phyloP scores from a whole-genome alignment of 1,284 basidiomycete species.

The Coriolopsis trogii region DNA sequence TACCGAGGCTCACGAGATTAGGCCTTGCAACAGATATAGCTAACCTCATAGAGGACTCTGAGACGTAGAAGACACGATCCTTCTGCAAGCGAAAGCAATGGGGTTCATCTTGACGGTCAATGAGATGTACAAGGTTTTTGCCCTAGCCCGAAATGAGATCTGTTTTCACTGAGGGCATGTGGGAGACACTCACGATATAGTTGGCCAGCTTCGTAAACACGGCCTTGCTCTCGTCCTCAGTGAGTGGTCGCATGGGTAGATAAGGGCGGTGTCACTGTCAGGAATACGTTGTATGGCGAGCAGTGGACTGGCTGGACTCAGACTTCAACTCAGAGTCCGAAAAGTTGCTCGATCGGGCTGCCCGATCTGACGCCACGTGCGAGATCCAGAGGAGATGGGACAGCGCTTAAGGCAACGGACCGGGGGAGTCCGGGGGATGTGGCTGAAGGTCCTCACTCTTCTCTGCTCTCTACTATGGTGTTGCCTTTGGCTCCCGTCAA shows the following conservation, averaged over 20 bases:
- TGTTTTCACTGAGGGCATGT: not conserved
- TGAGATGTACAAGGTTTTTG: constrained; percentile 88
- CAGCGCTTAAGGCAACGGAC: not conserved
- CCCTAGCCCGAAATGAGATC: constrained; percentile 48
- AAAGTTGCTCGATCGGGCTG: not conserved
- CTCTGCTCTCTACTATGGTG: not conserved
- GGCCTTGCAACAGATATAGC: constrained; percentile 91
- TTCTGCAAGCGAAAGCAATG: constrained; percentile 92
- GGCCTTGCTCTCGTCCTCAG: constrained; percentile 84
- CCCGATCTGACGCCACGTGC: constrained; percentile 17
- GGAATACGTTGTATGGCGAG: too few species aligned
- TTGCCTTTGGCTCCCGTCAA: constrained; percentile 9
- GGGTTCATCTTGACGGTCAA: constrained; percentile 84
- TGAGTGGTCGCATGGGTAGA: constrained; percentile 75
- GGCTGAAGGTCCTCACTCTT: not conserved
- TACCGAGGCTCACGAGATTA: constrained; percentile 92
- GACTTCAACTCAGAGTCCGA: too few species aligned
- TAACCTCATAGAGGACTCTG: constrained; percentile 90
- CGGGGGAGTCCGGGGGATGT: not conserved
- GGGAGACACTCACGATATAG: constrained; percentile 68
- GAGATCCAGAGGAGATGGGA: not conserved
- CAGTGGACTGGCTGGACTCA: too few species aligned
- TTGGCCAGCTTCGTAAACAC: constrained; percentile 92
- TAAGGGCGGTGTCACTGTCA: not conserved
- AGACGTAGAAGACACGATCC: constrained; percentile 93